These are phyloP conservation scores for Schizochytrium sp. DNA, from an alignment of 108 stramenopile genomes.

Conservation along the genomic window DNA sequence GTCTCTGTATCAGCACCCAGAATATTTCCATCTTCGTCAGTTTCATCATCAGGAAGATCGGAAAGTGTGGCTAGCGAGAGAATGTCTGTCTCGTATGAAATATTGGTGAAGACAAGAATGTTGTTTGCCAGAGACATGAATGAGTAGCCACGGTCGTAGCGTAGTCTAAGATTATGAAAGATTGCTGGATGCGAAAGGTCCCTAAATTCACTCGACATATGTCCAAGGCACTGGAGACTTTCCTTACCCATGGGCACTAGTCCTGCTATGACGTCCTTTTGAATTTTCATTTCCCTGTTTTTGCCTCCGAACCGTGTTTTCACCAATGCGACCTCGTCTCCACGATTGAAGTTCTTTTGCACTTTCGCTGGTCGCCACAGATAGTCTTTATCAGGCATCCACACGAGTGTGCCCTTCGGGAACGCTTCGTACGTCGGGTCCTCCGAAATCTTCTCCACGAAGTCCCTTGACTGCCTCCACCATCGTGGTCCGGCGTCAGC, in stretches of 20 bases:
- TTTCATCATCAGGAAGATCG: slow-evolving; percentile 4
- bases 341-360: background rate
- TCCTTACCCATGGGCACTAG: slow-evolving; percentile 35
- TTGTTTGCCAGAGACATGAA: slow-evolving; percentile 14
- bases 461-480: background rate
- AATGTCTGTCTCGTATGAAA: slow-evolving; percentile 44
- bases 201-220: slow-evolving; percentile 26
- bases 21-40: background rate
- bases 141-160: slow-evolving; percentile 5
- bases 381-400: slow-evolving; percentile 15
- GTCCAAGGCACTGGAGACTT: slow-evolving; percentile 19
- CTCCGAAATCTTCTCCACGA: background rate
- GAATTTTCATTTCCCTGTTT: background rate
- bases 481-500: background rate
- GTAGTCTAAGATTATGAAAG: slow-evolving; percentile 16
- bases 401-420: slow-evolving; percentile 22
- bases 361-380: slow-evolving; percentile 42
- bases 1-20: background rate
- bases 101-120: slow-evolving; percentile 3
- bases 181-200: slow-evolving; percentile 4
- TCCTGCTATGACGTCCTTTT: no score
- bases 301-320: background rate
- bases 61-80: slow-evolving; percentile 45
- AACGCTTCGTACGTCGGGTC: slow-evolving; percentile 25
- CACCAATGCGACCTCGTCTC: background rate